These are phyloP conservation scores for Castanea crenata DNA, from an alignment of 306 rosid species.

Conservation along the genomic window DNA sequence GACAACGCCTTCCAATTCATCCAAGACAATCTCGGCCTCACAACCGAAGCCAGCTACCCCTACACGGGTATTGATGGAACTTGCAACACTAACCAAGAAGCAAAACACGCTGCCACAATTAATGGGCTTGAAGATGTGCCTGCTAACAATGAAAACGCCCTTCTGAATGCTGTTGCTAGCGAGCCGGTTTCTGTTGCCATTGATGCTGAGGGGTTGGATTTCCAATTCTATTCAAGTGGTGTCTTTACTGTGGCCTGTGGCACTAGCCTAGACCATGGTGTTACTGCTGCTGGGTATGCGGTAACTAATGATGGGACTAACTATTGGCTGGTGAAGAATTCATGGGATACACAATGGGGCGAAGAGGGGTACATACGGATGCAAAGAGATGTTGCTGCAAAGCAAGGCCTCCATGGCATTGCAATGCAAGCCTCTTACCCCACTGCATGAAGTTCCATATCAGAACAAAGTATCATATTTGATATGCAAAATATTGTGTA, in stretches of 20 bases:
- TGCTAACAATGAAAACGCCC: slow-evolving; percentile 26
- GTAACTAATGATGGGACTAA: slow-evolving; percentile 23
- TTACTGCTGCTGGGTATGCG: slow-evolving; percentile 48
- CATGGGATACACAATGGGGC: slow-evolving; percentile 49
- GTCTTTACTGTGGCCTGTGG: slow-evolving; percentile 42
- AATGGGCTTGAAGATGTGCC: slow-evolving; percentile 38
- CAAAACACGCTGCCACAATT: slow-evolving; percentile 15
- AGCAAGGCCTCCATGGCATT: slow-evolving; percentile 47
- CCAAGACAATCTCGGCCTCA: slow-evolving; percentile 28
- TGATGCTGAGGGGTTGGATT: slow-evolving; percentile 38
- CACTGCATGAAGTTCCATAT: background rate
- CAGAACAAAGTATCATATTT: background rate
- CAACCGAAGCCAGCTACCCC: slow-evolving; percentile 32
- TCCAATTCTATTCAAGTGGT: slow-evolving; percentile 37
- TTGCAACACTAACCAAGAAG: slow-evolving; percentile 18
- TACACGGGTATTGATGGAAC: slow-evolving; percentile 28
- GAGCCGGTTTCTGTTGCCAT: slow-evolving; percentile 46
- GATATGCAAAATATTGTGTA: no score
- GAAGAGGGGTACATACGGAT: slow-evolving; percentile 34
- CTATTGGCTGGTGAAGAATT: slow-evolving; percentile 53
- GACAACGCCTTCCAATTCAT: slow-evolving; percentile 47
- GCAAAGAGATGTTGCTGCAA: slow-evolving; percentile 30
- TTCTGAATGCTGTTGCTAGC: slow-evolving; percentile 38
- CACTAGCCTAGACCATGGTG: slow-evolving; percentile 41
- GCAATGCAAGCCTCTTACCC: slow-evolving; percentile 52